phyloP scores from a whole-genome alignment of 768 basidiomycete species.

The Macrolepiota fuliginosa region DNA sequence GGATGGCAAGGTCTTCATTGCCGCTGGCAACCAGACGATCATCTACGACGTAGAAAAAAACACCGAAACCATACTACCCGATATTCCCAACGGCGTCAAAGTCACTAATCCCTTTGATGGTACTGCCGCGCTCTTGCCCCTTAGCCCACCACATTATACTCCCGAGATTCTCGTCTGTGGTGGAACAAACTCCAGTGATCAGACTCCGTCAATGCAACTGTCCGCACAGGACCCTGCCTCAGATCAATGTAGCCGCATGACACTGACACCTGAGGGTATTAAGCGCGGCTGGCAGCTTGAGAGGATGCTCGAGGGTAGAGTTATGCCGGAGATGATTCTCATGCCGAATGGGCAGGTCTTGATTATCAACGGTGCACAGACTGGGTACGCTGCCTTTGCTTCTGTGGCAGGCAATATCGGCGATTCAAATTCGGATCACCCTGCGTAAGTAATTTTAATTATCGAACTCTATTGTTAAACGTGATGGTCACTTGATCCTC shows the following conservation, averaged over 20 bases:
- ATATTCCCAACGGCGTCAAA: slow-evolving; percentile 42
- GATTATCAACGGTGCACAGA: slow-evolving; percentile 41
- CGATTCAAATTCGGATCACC: slow-evolving; percentile 29
- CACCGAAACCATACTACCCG: slow-evolving; percentile 36
- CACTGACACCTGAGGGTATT: slow-evolving; percentile 39
- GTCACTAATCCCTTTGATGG: slow-evolving; percentile 40
- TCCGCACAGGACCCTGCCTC: slow-evolving; percentile 42
- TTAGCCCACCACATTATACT: slow-evolving; percentile 36
- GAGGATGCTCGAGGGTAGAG: slow-evolving; percentile 36
- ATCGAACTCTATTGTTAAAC: too few relatives aligned
- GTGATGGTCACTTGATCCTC: neutral
- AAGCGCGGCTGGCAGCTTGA: slow-evolving; percentile 45
- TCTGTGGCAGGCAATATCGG: slow-evolving; percentile 27
- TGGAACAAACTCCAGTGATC: slow-evolving; percentile 34
- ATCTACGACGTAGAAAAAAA: slow-evolving; percentile 37
- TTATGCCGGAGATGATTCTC: slow-evolving; percentile 36
- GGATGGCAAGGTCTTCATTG: slow-evolving; percentile 38
- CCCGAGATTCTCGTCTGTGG: slow-evolving; percentile 49
- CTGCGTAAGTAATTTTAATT: slow-evolving; percentile 21
- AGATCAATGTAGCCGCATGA: slow-evolving; percentile 40
- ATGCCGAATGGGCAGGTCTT: slow-evolving; percentile 44
- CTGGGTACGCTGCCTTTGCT: slow-evolving; percentile 39
- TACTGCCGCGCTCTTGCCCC: slow-evolving; percentile 33
- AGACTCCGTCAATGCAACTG: slow-evolving; percentile 24
- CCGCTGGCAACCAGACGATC: slow-evolving; percentile 39